phyloP scores from a whole-genome alignment of 1,284 basidiomycete species.

The Xerocomus minutiporus region DNA sequence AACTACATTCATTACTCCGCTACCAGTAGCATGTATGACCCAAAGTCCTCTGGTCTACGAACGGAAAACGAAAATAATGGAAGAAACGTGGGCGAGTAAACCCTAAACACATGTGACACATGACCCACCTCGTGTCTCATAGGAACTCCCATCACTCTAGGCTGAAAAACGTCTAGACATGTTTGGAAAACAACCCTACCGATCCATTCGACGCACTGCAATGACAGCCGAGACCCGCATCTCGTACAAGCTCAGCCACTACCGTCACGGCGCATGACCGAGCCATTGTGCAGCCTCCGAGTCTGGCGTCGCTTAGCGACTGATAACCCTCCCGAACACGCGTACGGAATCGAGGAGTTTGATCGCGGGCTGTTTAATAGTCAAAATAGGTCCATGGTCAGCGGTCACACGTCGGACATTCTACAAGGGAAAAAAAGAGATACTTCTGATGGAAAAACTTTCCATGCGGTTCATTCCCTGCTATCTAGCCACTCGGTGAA shows the following conservation, averaged over 20 bases:
- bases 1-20: neutral
- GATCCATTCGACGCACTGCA: neutral
- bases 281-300: neutral
- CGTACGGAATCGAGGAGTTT: conserved; percentile 17
- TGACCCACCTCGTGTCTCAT: neutral
- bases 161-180: neutral
- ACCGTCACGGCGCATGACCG: conserved; percentile 8
- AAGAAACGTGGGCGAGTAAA: neutral
- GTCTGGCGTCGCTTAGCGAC: neutral
- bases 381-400: neutral
- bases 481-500: conserved; percentile 23
- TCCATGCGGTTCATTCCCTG: neutral
- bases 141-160: neutral
- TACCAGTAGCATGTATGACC: neutral
- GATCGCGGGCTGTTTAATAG: conserved; percentile 13
- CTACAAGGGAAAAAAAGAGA: neutral
- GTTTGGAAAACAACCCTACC: neutral
- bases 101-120: neutral
- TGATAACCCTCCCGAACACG: neutral
- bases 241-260: conserved; percentile 12
- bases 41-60: neutral
- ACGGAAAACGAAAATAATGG: neutral
- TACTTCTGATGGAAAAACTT: neutral
- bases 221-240: conserved; percentile 15
- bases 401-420: conserved; percentile 2